Evolutionary conservation across 805 yeast genomes (phyloP).

Genomic region (Kuraishia piskuri): DNA sequence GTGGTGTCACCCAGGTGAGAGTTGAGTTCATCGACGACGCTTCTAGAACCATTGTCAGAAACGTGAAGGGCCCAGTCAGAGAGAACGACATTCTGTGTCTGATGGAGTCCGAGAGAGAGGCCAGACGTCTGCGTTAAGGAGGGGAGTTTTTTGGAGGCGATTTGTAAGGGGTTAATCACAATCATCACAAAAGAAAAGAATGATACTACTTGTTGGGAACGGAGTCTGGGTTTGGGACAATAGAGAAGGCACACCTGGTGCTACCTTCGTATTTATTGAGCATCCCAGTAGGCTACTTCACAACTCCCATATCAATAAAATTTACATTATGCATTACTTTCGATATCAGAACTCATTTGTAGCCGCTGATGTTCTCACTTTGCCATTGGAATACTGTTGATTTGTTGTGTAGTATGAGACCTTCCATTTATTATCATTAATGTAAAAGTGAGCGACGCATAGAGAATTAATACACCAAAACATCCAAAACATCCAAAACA

Average conservation of each 20-base stretch:
- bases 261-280: neutral
- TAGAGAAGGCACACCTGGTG: no score
- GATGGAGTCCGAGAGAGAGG: conserved; percentile 27
- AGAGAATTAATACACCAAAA: neutral
- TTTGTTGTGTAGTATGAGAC: neutral
- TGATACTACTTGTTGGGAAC: no score
- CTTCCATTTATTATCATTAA: neutral
- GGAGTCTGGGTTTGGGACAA: no score
- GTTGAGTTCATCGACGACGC: conserved; percentile 39
- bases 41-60: conserved; percentile 40
- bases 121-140: conserved; percentile 24
- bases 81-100: conserved; percentile 30
- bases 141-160: neutral
- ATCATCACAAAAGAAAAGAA: neutral
- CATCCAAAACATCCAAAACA: neutral
- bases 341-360: neutral
- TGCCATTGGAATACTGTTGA: no score
- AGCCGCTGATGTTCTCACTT: no score
- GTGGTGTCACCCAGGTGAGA: conserved; percentile 40
- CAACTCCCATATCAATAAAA: neutral
- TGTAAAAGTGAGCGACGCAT: neutral
- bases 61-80: conserved; percentile 43
- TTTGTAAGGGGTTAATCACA: neutral
- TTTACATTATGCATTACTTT: neutral
- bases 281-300: neutral